Evolutionary conservation across 140 eudicot species (phyloP), one percentile per base, ranked within the genome.

Genomic region (Flaveria floridana): DNA sequence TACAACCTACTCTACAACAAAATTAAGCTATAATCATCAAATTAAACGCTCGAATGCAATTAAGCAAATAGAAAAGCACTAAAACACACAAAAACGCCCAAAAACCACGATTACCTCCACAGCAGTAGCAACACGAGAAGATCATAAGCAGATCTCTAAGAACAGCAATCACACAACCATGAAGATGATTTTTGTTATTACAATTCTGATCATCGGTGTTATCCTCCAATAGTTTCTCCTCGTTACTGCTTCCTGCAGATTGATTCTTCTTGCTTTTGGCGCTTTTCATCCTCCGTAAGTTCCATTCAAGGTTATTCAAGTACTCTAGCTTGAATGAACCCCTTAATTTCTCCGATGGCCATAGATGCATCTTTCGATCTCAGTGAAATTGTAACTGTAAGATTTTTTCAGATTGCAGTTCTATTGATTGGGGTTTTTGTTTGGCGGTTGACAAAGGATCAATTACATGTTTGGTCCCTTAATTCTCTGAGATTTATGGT

Each of bases 81-180:
- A n/a, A 18, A 50, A 76, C n/a, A 64, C 52, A 20, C 12, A 65
- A 37, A 21, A 7, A 25, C 39, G 6, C 41, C 1, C 44, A 62
- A 11, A n/a, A 8, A 30, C n/a, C n/a, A 14, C 12, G 67, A 25
- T 82, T 83, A 88, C 95, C 91, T 84, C 89, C 95, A 80, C 91
- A 88, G 80, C 90, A 81, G 81, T 78, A 85, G 20, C 88, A 87
- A 73, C 87, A 87, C 19, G 95, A 83, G 78, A 78, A 58, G n/a
- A 88, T 66, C 83, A 86, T 16, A 7, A 82, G 61, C 10, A 84
- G 39, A 28, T 88, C 95, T 16, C 84, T 77, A 55, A 46, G 3
- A 80, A 77, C 65, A 70, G 74, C 15, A 26, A 20, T 59, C 10
- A 42, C 39, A 47, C 77, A 44, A 37, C 71, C 57, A 20, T 58